Percentiles rank a stretch among this genome's conserved stretches.
Conservation (phyloP, 225 moss, liverwort and hornwort species). For the Physcomitrellopsis africana region DNA sequence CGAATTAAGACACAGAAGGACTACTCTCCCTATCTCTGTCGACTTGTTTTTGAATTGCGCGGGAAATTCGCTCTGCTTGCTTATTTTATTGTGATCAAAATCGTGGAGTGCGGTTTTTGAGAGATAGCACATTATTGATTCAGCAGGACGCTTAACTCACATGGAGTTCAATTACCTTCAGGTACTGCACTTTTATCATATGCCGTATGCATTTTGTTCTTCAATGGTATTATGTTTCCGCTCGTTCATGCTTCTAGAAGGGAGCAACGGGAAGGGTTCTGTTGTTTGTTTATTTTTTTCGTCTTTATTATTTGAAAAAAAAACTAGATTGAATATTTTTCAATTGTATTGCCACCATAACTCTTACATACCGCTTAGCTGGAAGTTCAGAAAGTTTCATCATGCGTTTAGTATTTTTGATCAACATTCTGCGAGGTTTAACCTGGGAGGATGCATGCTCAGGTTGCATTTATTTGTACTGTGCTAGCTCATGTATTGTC, state of each 20-base stretch:
- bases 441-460: constrained; percentile 10
- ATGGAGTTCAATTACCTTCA: constrained; percentile 95
- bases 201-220: constrained; percentile 21
- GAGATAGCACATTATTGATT: constrained; percentile 57
- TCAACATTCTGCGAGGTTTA: constrained; percentile 4
- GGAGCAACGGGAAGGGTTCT: not conserved
- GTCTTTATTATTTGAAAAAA: too few species aligned
- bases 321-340: not conserved
- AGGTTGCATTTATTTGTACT: constrained; percentile 8
- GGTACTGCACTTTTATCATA: constrained; percentile 46
- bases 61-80: constrained; percentile 15
- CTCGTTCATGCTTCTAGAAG: constrained; percentile 18
- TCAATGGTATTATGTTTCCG: constrained; percentile 12
- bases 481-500: not conserved
- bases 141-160: constrained; percentile 66
- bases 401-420: not conserved
- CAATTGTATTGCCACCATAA: not conserved
- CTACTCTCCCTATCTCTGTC: constrained; percentile 18
- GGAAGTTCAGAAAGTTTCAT: constrained; percentile 10
- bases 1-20: constrained; percentile 20
- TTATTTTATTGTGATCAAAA: constrained; percentile 11
- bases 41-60: constrained; percentile 21
- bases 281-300: too few species aligned
- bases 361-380: constrained; percentile 3
- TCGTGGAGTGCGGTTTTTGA: constrained; percentile 27